Evolutionary conservation across 73 alveolate genomes (phyloP).

Genomic region (Paramecium tetraurelia): DNA sequence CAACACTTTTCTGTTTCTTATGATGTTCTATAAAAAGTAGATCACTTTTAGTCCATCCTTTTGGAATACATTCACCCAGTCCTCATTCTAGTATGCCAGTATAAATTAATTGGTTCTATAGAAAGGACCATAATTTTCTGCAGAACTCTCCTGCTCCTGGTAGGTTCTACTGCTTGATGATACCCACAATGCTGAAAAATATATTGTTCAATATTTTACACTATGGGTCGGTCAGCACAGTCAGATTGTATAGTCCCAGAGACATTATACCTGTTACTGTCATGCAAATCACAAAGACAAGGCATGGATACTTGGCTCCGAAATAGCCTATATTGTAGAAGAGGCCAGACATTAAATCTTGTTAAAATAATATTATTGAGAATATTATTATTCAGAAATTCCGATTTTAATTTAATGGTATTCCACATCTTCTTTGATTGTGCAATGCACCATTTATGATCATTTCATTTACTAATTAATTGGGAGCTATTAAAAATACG

Average conservation of each 20-base stretch:
- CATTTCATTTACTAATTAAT: not conserved
- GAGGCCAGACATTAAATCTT: constrained; percentile 51
- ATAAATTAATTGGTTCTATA: constrained; percentile 78
- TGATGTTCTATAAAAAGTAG: constrained; percentile 73
- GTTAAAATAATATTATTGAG: not conserved
- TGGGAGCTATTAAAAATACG: not conserved
- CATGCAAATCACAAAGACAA: constrained; percentile 40
- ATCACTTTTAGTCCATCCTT: constrained; percentile 80
- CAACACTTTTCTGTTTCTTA: constrained; percentile 65
- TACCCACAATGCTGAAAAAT: constrained; percentile 86
- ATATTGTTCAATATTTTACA: not conserved
- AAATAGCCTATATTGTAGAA: constrained; percentile 18
- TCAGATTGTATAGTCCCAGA: constrained; percentile 38
- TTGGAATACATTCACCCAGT: constrained; percentile 71
- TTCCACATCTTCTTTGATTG: not conserved
- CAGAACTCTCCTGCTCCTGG: constrained; percentile 67
- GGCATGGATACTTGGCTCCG: constrained; percentile 51
- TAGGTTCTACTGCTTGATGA: constrained; percentile 81
- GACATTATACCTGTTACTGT: constrained; percentile 53
- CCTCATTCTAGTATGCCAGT: constrained; percentile 53
- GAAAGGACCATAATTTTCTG: constrained; percentile 86
- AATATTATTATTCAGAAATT: not conserved
- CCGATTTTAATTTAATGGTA: not conserved
- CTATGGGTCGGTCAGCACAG: constrained; percentile 55
- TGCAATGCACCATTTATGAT: not conserved